Percentiles rank a stretch among this genome's conserved stretches.
Conservation (phyloP, 1,284 basidiomycete species). For the Gomphus bonarii region DNA sequence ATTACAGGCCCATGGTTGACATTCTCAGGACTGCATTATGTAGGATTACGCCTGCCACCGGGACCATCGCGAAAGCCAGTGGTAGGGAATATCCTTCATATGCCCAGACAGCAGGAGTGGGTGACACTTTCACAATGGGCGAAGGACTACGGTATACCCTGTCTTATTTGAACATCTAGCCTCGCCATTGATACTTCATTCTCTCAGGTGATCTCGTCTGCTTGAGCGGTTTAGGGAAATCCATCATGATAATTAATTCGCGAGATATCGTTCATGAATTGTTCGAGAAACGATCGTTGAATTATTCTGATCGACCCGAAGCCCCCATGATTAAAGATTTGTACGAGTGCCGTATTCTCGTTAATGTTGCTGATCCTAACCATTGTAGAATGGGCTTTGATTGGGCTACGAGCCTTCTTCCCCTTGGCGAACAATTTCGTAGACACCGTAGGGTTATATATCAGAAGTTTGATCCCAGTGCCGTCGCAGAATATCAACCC, state of each 20-base stretch:
- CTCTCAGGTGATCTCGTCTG: slow-evolving; percentile 29
- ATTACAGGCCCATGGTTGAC: not conserved
- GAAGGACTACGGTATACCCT: slow-evolving; percentile 5
- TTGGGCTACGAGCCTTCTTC: too few relatives aligned
- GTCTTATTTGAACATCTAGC: not conserved
- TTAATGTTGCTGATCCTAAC: not conserved
- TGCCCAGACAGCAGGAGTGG: slow-evolving; percentile 23
- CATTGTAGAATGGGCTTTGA: too few relatives aligned
- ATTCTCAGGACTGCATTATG: not conserved
- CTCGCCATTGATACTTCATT: not conserved
- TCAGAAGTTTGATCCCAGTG: slow-evolving; percentile 19
- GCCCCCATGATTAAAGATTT: slow-evolving; percentile 1
- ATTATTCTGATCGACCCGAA: slow-evolving; percentile 36
- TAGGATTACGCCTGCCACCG: slow-evolving; percentile 22
- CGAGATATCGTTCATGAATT: slow-evolving; percentile 32
- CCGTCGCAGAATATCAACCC: slow-evolving; percentile 24
- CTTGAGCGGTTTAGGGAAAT: slow-evolving; percentile 29
- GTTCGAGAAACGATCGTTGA: slow-evolving; percentile 35
- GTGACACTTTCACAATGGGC: slow-evolving; percentile 31
- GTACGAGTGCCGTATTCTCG: not conserved
- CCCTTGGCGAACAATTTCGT: slow-evolving; percentile 18
- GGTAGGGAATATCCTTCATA: too few relatives aligned
- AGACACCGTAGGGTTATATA: slow-evolving; percentile 17
- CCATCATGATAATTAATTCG: slow-evolving; percentile 33
- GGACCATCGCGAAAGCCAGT: too few relatives aligned